Conservation (phyloP, 2,329 filamentous ascomycete genomes). For the Colletotrichum sp. region DNA sequence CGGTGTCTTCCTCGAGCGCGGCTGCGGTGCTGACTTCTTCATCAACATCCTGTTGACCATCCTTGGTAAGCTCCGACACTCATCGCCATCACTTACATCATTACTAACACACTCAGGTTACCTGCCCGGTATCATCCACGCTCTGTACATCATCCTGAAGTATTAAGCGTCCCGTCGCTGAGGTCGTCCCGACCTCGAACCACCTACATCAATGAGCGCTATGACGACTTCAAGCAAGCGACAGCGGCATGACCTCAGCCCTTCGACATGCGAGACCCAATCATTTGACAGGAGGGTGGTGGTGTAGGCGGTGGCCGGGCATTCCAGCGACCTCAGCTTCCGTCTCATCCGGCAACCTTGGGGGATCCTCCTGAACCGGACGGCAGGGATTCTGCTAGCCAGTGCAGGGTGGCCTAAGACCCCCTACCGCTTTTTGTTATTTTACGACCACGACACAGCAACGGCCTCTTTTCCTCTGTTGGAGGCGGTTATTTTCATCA, state of each 20-base stretch:
- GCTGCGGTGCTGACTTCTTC: constrained; percentile 84
- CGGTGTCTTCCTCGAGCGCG: constrained; percentile 93
- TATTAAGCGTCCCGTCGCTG: constrained; percentile 58
- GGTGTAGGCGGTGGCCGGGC: neutral
- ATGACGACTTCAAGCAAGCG: neutral
- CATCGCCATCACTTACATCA: neutral
- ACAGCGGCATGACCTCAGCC: neutral
- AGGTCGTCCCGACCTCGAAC: neutral
- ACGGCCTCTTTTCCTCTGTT: constrained; percentile 16
- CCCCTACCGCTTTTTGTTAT: neutral
- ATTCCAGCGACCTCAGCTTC: constrained; percentile 8
- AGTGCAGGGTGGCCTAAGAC: neutral
- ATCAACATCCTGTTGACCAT: constrained; percentile 93
- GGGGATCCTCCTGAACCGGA: neutral
- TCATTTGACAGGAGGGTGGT: neutral
- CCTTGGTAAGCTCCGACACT: constrained; percentile 51
- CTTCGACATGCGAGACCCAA: neutral
- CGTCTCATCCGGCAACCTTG: constrained; percentile 4
- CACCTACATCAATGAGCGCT: neutral
- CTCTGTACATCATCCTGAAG: constrained; percentile 91
- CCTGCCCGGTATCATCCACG: constrained; percentile 89
- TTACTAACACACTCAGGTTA: constrained; percentile 45
- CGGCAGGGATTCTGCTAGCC: neutral
- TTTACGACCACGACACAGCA: constrained; percentile 14
- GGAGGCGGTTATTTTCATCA: neutral